A percentile compares a stretch with the other conserved stretches of the same genome.
These are phyloP conservation scores for Aspergillus piperis DNA, from an alignment of 2,329 filamentous ascomycete species.

Conservation along the genomic window DNA sequence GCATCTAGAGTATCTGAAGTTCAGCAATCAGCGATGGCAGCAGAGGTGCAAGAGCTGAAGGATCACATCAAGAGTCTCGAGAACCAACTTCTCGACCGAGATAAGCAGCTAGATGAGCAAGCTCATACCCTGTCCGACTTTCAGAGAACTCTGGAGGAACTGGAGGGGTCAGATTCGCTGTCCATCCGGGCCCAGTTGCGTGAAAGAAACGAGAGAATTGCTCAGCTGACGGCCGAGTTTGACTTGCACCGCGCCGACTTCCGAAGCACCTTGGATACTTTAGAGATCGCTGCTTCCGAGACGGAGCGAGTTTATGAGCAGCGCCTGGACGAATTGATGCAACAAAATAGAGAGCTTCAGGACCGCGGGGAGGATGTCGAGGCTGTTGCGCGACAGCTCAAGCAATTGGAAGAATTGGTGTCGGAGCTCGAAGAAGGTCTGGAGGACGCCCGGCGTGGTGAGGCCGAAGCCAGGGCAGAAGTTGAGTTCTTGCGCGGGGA, in stretches of 20 bases:
- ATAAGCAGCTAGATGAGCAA: constrained; percentile 87
- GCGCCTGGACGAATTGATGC: constrained; percentile 62
- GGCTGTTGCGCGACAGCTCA: constrained; percentile 84
- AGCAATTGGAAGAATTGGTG: constrained; percentile 92
- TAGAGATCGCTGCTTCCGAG: constrained; percentile 93
- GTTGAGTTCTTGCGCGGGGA: constrained; percentile 94
- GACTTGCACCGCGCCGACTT: constrained; percentile 95
- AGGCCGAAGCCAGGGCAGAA: constrained; percentile 92
- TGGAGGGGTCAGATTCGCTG: constrained; percentile 73
- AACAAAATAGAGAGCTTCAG: constrained; percentile 79
- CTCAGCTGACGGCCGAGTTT: constrained; percentile 89
- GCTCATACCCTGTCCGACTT: constrained; percentile 80
- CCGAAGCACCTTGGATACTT: constrained; percentile 90
- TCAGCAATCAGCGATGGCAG: constrained; percentile 26
- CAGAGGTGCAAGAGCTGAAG: constrained; percentile 51
- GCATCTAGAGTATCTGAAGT: constrained; percentile 36
- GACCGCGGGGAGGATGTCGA: constrained; percentile 87
- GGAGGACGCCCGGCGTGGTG: constrained; percentile 88
- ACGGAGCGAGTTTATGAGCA: constrained; percentile 89
- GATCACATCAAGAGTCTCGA: constrained; percentile 74
- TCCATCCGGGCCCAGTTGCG: constrained; percentile 80
- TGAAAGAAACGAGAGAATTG: constrained; percentile 97
- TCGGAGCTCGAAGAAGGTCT: constrained; percentile 95
- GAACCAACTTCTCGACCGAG: constrained; percentile 75
- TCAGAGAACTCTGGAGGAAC: constrained; percentile 81